Percentiles rank a stretch among this genome's conserved stretches.
These are phyloP conservation scores for Boletus patriciae DNA, from an alignment of 768 basidiomycete genomes.

Conservation along the genomic window DNA sequence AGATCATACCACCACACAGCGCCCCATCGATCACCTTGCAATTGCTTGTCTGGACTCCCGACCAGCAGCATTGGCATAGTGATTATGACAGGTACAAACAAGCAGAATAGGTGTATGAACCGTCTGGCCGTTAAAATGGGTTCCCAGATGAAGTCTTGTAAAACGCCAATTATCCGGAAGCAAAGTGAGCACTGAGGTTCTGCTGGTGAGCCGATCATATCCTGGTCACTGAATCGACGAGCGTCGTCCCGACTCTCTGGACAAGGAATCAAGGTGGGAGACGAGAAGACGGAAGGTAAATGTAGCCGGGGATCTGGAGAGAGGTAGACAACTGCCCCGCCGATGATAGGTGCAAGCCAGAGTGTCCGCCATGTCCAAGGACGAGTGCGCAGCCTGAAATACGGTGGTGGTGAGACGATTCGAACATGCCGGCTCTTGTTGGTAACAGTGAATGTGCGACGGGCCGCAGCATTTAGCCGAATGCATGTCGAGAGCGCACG, in stretches of 20 bases:
- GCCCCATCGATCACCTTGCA: conserved; percentile 83
- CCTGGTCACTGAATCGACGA: conserved; percentile 24
- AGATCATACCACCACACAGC: conserved; percentile 98
- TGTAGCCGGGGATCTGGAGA: conserved; percentile 43
- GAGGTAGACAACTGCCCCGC: conserved; percentile 53
- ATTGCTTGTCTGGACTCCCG: conserved; percentile 51
- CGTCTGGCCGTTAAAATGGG: conserved; percentile 80
- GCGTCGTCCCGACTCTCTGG: conserved; percentile 11
- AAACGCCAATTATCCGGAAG: conserved; percentile 43
- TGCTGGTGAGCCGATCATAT: conserved; percentile 64
- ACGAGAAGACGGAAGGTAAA: conserved; percentile 50
- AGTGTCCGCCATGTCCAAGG: conserved; percentile 29
- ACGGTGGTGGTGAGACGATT: conserved; percentile 12
- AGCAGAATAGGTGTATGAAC: conserved; percentile 76
- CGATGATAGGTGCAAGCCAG: conserved; percentile 59
- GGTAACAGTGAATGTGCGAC: conserved; percentile 27
- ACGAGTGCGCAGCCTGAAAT: conserved; percentile 27
- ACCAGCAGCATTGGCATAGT: conserved; percentile 81
- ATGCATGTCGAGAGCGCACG: conserved; percentile 10
- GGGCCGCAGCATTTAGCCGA: neutral
- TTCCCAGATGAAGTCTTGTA: conserved; percentile 71
- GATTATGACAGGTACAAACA: conserved; percentile 88
- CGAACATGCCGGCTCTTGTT: conserved; percentile 3
- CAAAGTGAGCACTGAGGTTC: conserved; percentile 55
- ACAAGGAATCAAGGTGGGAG: conserved; percentile 50